These are phyloP conservation scores for Cladophialophora yegresii DNA, from an alignment of 2,329 filamentous ascomycete species.

Conservation along the genomic window DNA sequence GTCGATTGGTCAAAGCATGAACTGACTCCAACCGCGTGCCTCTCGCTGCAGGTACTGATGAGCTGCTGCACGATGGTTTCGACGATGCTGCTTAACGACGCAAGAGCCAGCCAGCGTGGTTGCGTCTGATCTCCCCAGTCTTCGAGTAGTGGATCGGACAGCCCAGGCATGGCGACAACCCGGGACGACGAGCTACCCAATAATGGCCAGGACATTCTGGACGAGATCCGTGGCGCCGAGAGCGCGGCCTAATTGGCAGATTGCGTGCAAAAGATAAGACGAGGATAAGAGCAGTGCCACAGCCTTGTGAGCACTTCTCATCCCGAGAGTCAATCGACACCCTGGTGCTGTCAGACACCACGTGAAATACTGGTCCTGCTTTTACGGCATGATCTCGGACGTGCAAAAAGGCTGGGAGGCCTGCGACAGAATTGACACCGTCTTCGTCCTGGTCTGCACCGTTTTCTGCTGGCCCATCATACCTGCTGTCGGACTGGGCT, in stretches of 20 bases:
- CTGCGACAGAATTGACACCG: conserved; percentile 56
- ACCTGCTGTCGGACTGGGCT: conserved; percentile 55
- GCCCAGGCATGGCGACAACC: neutral
- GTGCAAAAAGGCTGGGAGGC: conserved; percentile 53
- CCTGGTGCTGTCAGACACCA: neutral
- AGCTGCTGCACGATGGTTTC: conserved; percentile 3
- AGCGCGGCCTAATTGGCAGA: conserved; percentile 17
- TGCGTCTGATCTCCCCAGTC: neutral
- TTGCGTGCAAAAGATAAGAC: conserved; percentile 13
- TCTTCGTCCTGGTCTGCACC: conserved; percentile 55
- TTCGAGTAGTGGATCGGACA: conserved; percentile 11
- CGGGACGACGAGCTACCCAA: conserved; percentile 1
- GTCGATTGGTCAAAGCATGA: conserved; percentile 2
- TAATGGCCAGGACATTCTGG: neutral
- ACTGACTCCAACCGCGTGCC: conserved; percentile 17
- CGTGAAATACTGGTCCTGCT: neutral
- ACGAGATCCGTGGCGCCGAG: conserved; percentile 13
- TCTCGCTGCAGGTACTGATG: conserved; percentile 26
- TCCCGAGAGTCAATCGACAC: conserved; percentile 12
- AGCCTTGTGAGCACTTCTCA: conserved; percentile 16
- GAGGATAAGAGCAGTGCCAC: conserved; percentile 20
- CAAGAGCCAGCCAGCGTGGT: neutral
- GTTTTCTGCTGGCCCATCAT: conserved; percentile 58
- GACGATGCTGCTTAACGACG: neutral
- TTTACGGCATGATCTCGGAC: conserved; percentile 38